Evolutionary conservation across 2,329 filamentous ascomycete genomes (phyloP).

Genomic region (Colletotrichum sojae): DNA sequence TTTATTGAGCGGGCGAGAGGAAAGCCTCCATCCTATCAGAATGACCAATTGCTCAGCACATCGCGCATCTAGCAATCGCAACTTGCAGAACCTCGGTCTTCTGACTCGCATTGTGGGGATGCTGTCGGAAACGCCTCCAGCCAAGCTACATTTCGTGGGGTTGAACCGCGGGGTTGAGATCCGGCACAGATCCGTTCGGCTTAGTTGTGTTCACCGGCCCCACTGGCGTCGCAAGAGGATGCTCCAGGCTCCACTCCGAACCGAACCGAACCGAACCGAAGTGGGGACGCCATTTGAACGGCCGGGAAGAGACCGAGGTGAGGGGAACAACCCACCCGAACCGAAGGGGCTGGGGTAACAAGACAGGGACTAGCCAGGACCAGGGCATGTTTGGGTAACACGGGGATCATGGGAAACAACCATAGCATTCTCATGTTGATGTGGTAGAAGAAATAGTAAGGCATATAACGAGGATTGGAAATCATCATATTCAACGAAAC

Average conservation of each 20-base stretch:
- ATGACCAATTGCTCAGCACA: not conserved
- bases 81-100: constrained; percentile 15
- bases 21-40: not conserved
- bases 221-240: constrained; percentile 7
- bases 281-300: not conserved
- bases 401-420: not conserved
- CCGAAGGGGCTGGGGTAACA: not conserved
- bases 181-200: constrained; percentile 11
- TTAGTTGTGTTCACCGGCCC: constrained; percentile 2
- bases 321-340: not conserved
- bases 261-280: constrained; percentile 33
- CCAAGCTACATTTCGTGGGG: constrained; percentile 5
- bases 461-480: not conserved
- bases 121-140: not conserved
- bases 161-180: not conserved
- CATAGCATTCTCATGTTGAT: too few species aligned
- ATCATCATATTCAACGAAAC: not conserved
- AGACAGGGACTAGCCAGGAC: not conserved
- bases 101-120: not conserved
- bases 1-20: constrained; percentile 18
- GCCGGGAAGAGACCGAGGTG: not conserved
- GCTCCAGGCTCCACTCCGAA: not conserved
- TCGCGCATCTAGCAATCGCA: not conserved
- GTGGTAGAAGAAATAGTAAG: too few species aligned
- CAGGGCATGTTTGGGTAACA: not conserved